Base-by-base conservation (phyloP, 179 eudicot species). In the Spinacia oleracea region DNA sequence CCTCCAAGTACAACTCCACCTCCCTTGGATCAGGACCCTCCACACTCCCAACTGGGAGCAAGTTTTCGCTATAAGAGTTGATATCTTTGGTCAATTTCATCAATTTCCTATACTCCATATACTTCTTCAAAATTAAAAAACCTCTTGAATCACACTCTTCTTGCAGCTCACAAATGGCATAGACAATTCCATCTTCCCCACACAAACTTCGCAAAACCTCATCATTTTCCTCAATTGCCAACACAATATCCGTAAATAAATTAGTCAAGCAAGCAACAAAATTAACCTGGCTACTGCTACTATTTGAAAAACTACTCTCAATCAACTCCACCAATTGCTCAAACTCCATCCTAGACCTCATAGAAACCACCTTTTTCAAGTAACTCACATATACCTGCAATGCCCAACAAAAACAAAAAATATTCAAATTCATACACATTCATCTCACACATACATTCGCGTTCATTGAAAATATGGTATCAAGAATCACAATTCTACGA, bases 1-100 rank as follows among this genome's bases (percentile, higher is more conserved):
- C 98, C 78, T 94, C 97, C 82, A 94, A 80, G 78, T 81, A 90
- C 70, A 91, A 70, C 88, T 94, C 98, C 80, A 94, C 86, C 82
- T 92, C 93, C 80, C 97, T 90, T 6, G 98, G 98, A 78, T 94
- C 97, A 18, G 98, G 98, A 43, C 98, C 98, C 87, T 94, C 96
- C 35, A 70, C 90, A 82, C 71, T 84, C 69, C 93, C 95, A 51
- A 83, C 92, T 48, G 94, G 82, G 6, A 94, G 86, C 88, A 94
- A 82, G 80, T 87, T 87, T 82, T 83, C 91, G 84, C 91, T 94
- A 74, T 89, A 91, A 63, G 98, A 92, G 87, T 92, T 92, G 31
- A 94, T 94, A 56, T 92, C 94, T 31, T 94, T 87, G 12, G 98
- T 90, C 76, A 94, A 79, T 70, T 77, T 91, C 58, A 91, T 89